Conservation (phyloP, 495 filamentous ascomycete species). For the Hypoxylon crocopeplum region DNA sequence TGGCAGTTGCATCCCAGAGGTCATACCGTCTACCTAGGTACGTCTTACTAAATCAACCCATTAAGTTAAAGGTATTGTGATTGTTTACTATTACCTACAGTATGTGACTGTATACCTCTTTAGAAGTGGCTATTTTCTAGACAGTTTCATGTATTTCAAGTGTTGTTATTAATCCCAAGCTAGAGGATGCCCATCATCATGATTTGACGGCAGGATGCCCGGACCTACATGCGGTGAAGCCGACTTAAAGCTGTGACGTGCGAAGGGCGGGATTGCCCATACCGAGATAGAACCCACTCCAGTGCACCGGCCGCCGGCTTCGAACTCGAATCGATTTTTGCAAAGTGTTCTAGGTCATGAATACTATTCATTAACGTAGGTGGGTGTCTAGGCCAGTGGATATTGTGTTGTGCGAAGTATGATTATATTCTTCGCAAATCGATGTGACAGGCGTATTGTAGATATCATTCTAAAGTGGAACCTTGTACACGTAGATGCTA, state of each 20-base stretch:
- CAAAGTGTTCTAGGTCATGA: not conserved
- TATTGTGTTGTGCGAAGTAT: not conserved
- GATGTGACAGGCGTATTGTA: not conserved
- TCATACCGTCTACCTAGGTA: too few relatives aligned
- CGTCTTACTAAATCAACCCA: too few relatives aligned
- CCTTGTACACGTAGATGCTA: slow-evolving; percentile 1
- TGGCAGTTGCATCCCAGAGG: too few relatives aligned
- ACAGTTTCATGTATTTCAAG: too few relatives aligned
- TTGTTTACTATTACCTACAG: too few relatives aligned
- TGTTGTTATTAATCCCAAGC: too few relatives aligned
- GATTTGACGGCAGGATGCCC: too few relatives aligned
- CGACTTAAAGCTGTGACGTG: slow-evolving; percentile 9
- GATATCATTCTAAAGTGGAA: not conserved
- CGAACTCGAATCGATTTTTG: not conserved
- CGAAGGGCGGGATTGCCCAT: slow-evolving; percentile 1
- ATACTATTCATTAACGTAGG: slow-evolving; percentile 6
- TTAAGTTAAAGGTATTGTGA: too few relatives aligned
- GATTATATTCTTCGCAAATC: slow-evolving; percentile 1
- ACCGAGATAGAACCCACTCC: slow-evolving; percentile 11
- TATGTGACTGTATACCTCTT: too few relatives aligned
- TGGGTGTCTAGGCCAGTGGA: too few relatives aligned
- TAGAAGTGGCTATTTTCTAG: too few relatives aligned
- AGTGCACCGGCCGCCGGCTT: not conserved
- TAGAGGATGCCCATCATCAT: too few relatives aligned
- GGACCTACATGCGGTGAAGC: not conserved